Conservation (phyloP, 495 filamentous ascomycete species). For the Alectoria sarmentosa region DNA sequence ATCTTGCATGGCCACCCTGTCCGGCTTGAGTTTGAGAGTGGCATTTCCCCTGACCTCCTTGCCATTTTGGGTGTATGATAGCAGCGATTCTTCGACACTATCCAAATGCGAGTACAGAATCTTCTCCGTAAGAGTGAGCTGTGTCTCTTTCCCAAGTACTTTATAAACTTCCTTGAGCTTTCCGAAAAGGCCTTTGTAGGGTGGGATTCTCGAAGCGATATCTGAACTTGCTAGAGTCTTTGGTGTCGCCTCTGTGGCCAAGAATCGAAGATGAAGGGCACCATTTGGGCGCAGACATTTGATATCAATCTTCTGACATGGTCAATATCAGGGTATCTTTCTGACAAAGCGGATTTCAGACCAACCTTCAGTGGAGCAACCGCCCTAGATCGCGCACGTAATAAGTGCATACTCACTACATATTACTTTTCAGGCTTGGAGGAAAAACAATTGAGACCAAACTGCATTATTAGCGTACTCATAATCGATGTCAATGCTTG, state of each 20-base stretch:
- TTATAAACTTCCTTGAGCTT: conserved; percentile 60
- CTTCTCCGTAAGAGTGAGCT: conserved; percentile 89
- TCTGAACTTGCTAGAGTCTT: conserved; percentile 27
- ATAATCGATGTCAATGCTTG: not conserved
- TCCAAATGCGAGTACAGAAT: conserved; percentile 94
- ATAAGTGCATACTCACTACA: conserved; percentile 4
- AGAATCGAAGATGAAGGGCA: conserved; percentile 21
- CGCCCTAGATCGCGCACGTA: not conserved
- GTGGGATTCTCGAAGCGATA: conserved; percentile 48
- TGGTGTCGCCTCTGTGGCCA: conserved; percentile 32
- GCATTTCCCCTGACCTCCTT: conserved; percentile 74
- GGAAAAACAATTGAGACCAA: not conserved
- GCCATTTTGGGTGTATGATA: conserved; percentile 74
- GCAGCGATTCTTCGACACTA: conserved; percentile 75
- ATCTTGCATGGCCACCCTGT: conserved; percentile 98
- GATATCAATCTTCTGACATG: conserved; percentile 1
- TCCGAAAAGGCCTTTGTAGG: conserved; percentile 55
- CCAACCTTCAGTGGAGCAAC: conserved; percentile 13
- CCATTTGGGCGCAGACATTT: not conserved
- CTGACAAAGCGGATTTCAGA: not conserved
- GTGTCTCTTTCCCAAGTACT: conserved; percentile 57
- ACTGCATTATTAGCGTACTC: too few species aligned
- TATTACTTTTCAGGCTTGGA: not conserved
- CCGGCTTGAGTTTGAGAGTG: conserved; percentile 95
- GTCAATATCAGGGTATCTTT: not conserved